These are phyloP conservation scores for Serendipita sp. DNA, from an alignment of 768 basidiomycete species.

Conservation along the genomic window DNA sequence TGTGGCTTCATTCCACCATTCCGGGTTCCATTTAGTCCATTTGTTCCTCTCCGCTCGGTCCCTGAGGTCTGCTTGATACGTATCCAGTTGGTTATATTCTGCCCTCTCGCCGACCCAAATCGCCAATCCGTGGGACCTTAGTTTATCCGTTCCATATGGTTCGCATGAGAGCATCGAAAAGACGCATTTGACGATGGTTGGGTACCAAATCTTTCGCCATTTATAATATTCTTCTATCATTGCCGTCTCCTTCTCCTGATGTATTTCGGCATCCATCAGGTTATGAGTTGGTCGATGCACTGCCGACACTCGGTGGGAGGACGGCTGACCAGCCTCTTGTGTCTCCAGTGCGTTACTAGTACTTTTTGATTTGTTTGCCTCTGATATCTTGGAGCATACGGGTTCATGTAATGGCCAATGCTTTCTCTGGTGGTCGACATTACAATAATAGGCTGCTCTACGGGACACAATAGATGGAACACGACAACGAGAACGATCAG, in stretches of 20 bases:
- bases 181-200: not conserved
- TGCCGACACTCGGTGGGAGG: not conserved
- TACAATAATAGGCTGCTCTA: conserved; percentile 1
- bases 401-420: not conserved
- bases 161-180: conserved; percentile 3
- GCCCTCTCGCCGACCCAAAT: conserved; percentile 1
- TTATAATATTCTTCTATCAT: conserved; percentile 4
- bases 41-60: not conserved
- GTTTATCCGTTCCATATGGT: not conserved
- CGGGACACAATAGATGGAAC: not conserved
- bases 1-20: conserved; percentile 3
- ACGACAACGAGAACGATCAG: not conserved
- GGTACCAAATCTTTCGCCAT: conserved; percentile 4
- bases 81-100: not conserved
- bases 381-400: not conserved
- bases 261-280: not conserved
- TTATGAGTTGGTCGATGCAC: not conserved
- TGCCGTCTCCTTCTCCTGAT: not conserved
- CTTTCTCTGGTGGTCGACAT: not conserved
- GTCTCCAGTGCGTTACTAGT: not conserved
- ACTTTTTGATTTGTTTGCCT: not conserved
- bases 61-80: not conserved
- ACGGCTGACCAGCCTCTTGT: not conserved
- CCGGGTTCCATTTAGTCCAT: not conserved
- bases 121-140: not conserved